Evolutionary conservation across 2,329 filamentous ascomycete genomes (phyloP).

Genomic region (Colletotrichum costaricense): DNA sequence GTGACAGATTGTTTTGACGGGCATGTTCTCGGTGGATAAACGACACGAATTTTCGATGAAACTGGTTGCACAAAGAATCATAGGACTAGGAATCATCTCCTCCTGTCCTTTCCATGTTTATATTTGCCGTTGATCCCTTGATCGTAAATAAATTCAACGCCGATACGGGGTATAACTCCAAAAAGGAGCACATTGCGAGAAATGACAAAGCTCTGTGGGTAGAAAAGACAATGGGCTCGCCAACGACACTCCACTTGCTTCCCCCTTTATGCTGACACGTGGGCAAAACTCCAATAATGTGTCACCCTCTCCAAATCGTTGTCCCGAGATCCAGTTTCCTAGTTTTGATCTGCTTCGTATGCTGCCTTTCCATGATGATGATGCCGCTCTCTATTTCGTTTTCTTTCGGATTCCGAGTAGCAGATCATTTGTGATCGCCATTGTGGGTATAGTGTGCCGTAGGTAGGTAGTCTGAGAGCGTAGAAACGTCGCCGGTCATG

Average conservation of each 20-base stretch:
- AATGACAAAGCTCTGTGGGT: neutral
- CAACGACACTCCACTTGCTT: neutral
- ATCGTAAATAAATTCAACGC: slow-evolving; percentile 7
- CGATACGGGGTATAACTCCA: slow-evolving; percentile 22
- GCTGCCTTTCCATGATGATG: neutral
- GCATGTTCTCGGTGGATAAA: neutral
- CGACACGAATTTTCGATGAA: neutral
- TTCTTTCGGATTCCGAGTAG: neutral
- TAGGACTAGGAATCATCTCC: neutral
- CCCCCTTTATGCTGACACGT: neutral
- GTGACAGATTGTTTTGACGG: neutral
- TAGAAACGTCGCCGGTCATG: neutral
- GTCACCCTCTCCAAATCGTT: neutral
- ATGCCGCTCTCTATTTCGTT: neutral
- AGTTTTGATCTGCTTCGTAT: neutral
- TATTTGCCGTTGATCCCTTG: neutral
- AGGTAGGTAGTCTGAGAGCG: neutral
- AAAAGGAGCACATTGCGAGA: slow-evolving; percentile 10
- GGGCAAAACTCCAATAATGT: neutral
- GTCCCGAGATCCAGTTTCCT: neutral
- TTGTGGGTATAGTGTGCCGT: neutral
- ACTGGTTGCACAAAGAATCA: neutral
- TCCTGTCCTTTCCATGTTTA: slow-evolving; percentile 42
- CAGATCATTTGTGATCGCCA: neutral
- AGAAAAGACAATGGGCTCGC: neutral